A percentile compares a stretch with the other conserved stretches of the same genome.
These are phyloP conservation scores for Pholiota microspora DNA, from an alignment of 768 basidiomycete species.

Conservation along the genomic window DNA sequence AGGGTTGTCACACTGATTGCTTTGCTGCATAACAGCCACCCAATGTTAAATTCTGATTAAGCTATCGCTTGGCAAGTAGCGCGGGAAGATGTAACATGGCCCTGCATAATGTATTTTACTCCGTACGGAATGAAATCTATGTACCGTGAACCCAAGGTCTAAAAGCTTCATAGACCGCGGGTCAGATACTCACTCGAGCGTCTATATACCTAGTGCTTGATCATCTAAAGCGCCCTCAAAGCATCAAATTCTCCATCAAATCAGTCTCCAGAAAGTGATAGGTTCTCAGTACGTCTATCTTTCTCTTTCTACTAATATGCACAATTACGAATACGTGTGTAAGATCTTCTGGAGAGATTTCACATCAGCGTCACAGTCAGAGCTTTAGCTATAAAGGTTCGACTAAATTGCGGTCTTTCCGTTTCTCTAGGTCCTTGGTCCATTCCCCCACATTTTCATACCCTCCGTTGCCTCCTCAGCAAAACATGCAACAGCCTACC, in stretches of 20 bases:
- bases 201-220: background rate
- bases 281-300: background rate
- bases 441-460: background rate
- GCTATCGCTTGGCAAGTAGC: background rate
- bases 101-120: background rate
- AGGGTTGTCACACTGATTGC: no score
- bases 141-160: background rate
- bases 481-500: slow-evolving; percentile 64
- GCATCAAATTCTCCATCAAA: background rate
- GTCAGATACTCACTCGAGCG: background rate
- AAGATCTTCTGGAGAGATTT: background rate
- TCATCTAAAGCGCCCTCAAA: background rate
- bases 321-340: background rate
- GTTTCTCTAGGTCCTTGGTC: background rate
- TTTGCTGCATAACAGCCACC: background rate
- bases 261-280: background rate
- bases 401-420: background rate
- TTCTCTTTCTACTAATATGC: background rate
- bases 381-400: background rate
- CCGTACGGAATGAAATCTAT: background rate
- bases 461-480: slow-evolving; percentile 1
- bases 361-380: background rate
- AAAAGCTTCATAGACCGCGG: background rate
- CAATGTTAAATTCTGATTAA: background rate
- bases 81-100: background rate